Base-by-base conservation (phyloP, 2,329 filamentous ascomycete species). In the Fusarium agapanthi region DNA sequence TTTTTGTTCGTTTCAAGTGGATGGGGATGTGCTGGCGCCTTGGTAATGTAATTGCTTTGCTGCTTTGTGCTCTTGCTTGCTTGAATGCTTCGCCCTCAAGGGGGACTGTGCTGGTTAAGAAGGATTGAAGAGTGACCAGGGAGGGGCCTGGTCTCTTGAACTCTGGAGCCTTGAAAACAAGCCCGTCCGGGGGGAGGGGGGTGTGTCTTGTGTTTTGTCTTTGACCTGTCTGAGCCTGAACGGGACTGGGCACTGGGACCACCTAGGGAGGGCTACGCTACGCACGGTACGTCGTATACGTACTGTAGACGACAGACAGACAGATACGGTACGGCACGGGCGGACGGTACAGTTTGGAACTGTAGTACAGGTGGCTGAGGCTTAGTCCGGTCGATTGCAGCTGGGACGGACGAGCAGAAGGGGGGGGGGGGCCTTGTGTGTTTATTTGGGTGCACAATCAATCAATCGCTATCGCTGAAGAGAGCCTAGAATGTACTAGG, bases 331-430 rank as follows among this genome's bases (percentile, higher is more conserved):
- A 66, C 51, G 44, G 40, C 45, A 40, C 35, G 37, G 32, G 10
- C n/a, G 48, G 32, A 66, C 32, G 37, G 28, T 66, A 45, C 41
- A 40, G 35, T 59, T 50, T 40, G 32, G 63, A 59, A 66, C 50
- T 55, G 64, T 60, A 66, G 32, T 41, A 56, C 63, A 41, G 71
- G 71, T 75, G 75, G 75, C 74, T 76, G 74, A 77, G 74, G 72
- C 75, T 76, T 77, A 77, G 71, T 73, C 66, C 48, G 65, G 65
- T 69, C 65, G 65, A 68, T 64, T 67, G 74, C 57, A 69, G 75
- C 57, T 63, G 30, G 50, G 53, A 61, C 9, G 48, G 58, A 59
- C 20, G 50, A 53, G 24, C 20, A 53, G 50, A 53, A 61, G 62
- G 50, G 35, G 24, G 30, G 18, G n/a, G 32, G 28, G 32, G 32